Evolutionary conservation across 371 early-diverging fungal genomes (phyloP).

Genomic region (Actinomortierella wolfii): DNA sequence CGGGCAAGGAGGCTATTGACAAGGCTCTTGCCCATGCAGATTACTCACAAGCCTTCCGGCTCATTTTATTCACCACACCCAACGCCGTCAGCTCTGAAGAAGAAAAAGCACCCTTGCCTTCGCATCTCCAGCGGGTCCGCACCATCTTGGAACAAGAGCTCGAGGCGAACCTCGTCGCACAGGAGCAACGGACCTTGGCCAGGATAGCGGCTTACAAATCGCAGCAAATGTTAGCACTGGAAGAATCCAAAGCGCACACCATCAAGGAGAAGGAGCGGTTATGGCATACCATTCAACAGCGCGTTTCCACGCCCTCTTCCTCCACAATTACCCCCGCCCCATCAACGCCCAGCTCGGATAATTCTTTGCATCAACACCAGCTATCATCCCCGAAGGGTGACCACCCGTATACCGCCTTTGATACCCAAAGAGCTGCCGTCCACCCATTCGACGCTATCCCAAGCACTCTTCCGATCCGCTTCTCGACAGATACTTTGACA

Average conservation of each 20-base stretch:
- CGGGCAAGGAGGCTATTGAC: constrained; percentile 11
- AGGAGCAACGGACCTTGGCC: constrained; percentile 29
- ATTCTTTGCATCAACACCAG: too few species aligned
- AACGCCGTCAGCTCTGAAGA: too few species aligned
- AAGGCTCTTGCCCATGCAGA: constrained; percentile 12
- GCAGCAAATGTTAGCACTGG: constrained; percentile 29
- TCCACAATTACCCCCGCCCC: background rate
- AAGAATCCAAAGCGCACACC: constrained; percentile 23
- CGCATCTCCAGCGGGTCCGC: constrained; percentile 26
- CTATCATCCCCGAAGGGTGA: too few species aligned
- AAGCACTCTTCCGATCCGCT: constrained; percentile 28
- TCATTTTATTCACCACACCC: constrained; percentile 14
- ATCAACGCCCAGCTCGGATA: too few species aligned
- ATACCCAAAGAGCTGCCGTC: too few species aligned
- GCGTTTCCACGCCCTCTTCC: constrained; percentile 20
- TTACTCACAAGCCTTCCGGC: constrained; percentile 26
- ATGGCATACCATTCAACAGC: constrained; percentile 28
- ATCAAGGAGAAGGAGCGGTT: constrained; percentile 35
- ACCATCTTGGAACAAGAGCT: constrained; percentile 31
- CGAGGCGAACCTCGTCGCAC: constrained; percentile 27
- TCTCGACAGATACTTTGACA: constrained; percentile 13
- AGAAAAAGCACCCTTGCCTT: too few species aligned
- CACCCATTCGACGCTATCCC: constrained; percentile 26
- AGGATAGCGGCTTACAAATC: constrained; percentile 42
- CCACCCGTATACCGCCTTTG: too few species aligned